Evolutionary conservation across 164 flowering plant species (phyloP).

Genomic region (Magnolia changhungtana): DNA sequence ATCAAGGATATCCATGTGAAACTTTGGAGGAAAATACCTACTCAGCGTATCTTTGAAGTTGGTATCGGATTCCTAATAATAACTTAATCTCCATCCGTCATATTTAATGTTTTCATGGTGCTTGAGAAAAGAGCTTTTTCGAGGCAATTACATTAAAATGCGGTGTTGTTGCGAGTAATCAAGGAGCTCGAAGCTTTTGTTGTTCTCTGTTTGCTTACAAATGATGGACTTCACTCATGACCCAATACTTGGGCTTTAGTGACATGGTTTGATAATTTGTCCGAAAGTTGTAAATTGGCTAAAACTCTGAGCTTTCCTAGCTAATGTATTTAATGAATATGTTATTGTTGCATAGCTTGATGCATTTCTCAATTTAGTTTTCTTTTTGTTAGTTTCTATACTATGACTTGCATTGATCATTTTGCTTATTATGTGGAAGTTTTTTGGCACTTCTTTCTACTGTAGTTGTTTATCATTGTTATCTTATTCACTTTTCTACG

Average conservation of each 20-base stretch:
- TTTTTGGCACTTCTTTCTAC: no score
- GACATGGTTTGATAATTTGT: conserved; percentile 67
- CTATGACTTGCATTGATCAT: no score
- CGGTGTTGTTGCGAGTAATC: conserved; percentile 99
- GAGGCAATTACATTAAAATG: conserved; percentile 9
- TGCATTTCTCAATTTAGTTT: no score
- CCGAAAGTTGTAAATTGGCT: neutral
- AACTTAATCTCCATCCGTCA: neutral
- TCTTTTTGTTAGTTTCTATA: no score
- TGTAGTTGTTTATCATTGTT: no score
- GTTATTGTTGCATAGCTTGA: conserved; percentile 66
- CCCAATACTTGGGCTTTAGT: conserved; percentile 93
- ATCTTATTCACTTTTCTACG: no score
- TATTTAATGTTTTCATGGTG: neutral
- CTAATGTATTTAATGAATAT: conserved; percentile 4
- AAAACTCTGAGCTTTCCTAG: neutral
- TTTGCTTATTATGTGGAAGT: no score
- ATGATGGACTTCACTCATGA: conserved; percentile 91
- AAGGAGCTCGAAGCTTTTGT: no score
- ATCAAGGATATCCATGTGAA: no score
- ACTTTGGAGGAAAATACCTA: conserved; percentile 80
- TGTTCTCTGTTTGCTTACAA: conserved; percentile 88
- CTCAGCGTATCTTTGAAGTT: conserved; percentile 91
- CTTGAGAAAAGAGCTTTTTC: conserved; percentile 10
- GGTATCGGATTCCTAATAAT: conserved; percentile 11